Evolutionary conservation across 495 filamentous ascomycete species (phyloP).

Genomic region (Podospora bellae-mahoneyi): DNA sequence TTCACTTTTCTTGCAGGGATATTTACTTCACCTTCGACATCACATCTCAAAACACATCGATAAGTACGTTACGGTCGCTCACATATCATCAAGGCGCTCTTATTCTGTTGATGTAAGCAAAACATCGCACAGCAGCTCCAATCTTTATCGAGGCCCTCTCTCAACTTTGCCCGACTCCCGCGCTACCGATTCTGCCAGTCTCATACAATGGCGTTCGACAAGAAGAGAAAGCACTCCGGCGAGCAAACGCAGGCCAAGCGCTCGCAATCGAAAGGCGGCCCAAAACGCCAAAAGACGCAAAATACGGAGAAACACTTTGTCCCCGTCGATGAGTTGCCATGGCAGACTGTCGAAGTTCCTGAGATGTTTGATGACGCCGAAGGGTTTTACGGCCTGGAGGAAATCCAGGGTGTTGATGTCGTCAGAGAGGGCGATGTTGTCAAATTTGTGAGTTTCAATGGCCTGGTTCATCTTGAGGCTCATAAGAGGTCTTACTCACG

Average conservation of each 20-base stretch:
- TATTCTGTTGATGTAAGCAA: background rate
- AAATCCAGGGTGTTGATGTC: slow-evolving; percentile 85
- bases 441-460: slow-evolving; percentile 46
- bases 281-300: slow-evolving; percentile 50
- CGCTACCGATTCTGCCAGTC: background rate
- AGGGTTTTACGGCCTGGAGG: slow-evolving; percentile 90
- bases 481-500: background rate
- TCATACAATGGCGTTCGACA: slow-evolving; percentile 12
- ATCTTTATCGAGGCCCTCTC: background rate
- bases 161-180: background rate
- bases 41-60: background rate
- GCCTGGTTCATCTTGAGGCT: background rate
- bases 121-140: background rate
- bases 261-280: background rate
- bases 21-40: background rate
- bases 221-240: slow-evolving; percentile 9
- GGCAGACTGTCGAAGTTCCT: slow-evolving; percentile 78
- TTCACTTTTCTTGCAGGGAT: slow-evolving; percentile 3
- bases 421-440: slow-evolving; percentile 54
- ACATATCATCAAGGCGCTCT: background rate
- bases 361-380: slow-evolving; percentile 89
- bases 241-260: background rate
- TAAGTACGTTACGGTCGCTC: background rate
- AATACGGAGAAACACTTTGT: slow-evolving; percentile 31
- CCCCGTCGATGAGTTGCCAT: slow-evolving; percentile 65